Conservation (phyloP, 306 rosid species). For the Styphnolobium japonicum region DNA sequence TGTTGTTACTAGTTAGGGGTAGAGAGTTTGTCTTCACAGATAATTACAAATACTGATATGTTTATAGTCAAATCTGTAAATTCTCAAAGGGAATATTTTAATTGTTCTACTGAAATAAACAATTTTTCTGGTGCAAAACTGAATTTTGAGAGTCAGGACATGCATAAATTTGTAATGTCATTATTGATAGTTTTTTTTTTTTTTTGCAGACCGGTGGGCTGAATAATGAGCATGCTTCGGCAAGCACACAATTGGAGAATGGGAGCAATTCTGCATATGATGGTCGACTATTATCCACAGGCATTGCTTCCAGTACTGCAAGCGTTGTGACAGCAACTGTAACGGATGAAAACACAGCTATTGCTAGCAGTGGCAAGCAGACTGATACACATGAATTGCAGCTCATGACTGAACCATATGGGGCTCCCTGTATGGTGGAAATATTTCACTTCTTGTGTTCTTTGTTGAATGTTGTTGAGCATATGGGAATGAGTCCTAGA, state of each 20-base stretch:
- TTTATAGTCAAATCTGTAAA: neutral
- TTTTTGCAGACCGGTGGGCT: slow-evolving; percentile 48
- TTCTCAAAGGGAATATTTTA: neutral
- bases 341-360: slow-evolving; percentile 47
- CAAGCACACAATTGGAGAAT: slow-evolving; percentile 53
- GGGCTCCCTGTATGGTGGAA: slow-evolving; percentile 92
- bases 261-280: slow-evolving; percentile 57
- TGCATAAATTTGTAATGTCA: neutral
- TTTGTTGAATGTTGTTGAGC: slow-evolving; percentile 72
- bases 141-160: neutral
- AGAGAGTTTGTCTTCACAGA: neutral
- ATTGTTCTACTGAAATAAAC: slow-evolving; percentile 12
- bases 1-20: neutral
- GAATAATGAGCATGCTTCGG: slow-evolving; percentile 42
- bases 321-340: slow-evolving; percentile 27
- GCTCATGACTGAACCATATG: slow-evolving; percentile 64
- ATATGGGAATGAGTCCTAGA: slow-evolving; percentile 60
- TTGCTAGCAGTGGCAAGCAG: slow-evolving; percentile 45
- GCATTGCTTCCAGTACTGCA: slow-evolving; percentile 39
- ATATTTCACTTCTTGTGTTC: slow-evolving; percentile 83
- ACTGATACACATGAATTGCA: slow-evolving; percentile 54
- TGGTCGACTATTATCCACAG: slow-evolving; percentile 42
- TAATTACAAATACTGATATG: neutral
- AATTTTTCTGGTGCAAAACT: neutral
- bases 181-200: neutral